Conservation (phyloP, 2,329 filamentous ascomycete species). For the Fusarium albosuccineum region DNA sequence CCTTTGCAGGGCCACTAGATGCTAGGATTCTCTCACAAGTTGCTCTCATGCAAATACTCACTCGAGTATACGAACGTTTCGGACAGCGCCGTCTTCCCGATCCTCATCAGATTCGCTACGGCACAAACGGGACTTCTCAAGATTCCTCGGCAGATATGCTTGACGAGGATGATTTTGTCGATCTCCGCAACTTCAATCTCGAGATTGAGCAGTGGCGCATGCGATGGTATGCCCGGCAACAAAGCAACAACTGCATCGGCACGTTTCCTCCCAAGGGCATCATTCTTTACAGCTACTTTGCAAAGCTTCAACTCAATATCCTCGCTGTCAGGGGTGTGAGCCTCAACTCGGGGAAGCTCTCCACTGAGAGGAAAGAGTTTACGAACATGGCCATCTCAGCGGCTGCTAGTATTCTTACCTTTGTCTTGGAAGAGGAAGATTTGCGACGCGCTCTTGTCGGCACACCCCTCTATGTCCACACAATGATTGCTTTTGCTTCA, state of each 20-base stretch:
- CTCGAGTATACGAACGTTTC: conserved; percentile 28
- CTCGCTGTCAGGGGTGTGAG: conserved; percentile 27
- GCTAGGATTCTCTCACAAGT: conserved; percentile 29
- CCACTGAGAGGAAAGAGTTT: conserved; percentile 33
- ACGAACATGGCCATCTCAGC: conserved; percentile 48
- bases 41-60: conserved; percentile 31
- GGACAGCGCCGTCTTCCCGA: conserved; percentile 16
- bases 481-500: conserved; percentile 53
- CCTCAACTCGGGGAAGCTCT: conserved; percentile 20
- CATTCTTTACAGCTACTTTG: conserved; percentile 38
- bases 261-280: conserved; percentile 58
- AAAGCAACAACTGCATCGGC: conserved; percentile 45
- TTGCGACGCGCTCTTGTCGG: conserved; percentile 50
- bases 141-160: conserved; percentile 37
- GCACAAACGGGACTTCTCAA: no score
- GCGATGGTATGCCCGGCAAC: conserved; percentile 48
- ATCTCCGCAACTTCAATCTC: conserved; percentile 55
- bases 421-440: conserved; percentile 51
- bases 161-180: conserved; percentile 52
- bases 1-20: conserved; percentile 27
- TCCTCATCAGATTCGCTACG: conserved; percentile 18
- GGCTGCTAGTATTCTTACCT: conserved; percentile 52
- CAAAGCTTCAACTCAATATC: conserved; percentile 54
- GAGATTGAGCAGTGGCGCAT: conserved; percentile 59
- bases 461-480: conserved; percentile 53